phyloP scores from a whole-genome alignment of 2,329 filamentous ascomycete species.

The Aplosporella prunicola region DNA sequence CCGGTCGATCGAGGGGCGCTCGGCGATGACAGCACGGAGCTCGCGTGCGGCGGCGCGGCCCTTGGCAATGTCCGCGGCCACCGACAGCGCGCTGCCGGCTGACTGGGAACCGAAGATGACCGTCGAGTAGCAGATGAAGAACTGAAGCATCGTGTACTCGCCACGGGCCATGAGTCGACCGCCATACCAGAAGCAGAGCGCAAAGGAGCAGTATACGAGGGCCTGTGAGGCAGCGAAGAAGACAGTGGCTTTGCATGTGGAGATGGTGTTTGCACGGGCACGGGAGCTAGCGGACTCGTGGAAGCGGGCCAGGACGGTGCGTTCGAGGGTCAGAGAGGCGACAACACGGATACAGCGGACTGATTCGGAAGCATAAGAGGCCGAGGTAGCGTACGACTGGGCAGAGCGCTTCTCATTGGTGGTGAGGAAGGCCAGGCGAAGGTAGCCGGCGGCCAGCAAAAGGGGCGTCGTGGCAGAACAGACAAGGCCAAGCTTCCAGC shows the following conservation, averaged over 20 bases:
- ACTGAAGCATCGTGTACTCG: constrained; percentile 72
- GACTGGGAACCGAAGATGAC: constrained; percentile 83
- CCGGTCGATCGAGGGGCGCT: constrained; percentile 74
- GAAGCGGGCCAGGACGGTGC: constrained; percentile 65
- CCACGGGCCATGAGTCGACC: constrained; percentile 60
- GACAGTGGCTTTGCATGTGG: constrained; percentile 56
- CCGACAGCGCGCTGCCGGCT: constrained; percentile 78
- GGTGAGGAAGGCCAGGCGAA: constrained; percentile 71
- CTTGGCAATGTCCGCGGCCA: constrained; percentile 89
- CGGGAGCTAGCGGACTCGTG: constrained; percentile 50
- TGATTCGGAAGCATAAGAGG: constrained; percentile 78
- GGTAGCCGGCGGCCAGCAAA: constrained; percentile 67
- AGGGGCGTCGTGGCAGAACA: constrained; percentile 67
- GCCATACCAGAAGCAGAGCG: constrained; percentile 89
- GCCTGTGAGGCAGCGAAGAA: constrained; percentile 78
- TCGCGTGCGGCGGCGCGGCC: constrained; percentile 74
- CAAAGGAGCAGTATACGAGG: constrained; percentile 63
- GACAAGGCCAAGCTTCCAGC: constrained; percentile 78
- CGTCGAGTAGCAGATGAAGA: constrained; percentile 78
- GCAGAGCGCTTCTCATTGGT: constrained; percentile 69
- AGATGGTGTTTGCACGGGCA: constrained; percentile 13
- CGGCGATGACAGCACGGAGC: constrained; percentile 76
- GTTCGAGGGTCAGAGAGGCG: constrained; percentile 74
- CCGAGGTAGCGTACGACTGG: constrained; percentile 67
- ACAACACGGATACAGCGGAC: constrained; percentile 86